phyloP scores from a whole-genome alignment of 306 rosid species.

The Cicer arietinum region DNA sequence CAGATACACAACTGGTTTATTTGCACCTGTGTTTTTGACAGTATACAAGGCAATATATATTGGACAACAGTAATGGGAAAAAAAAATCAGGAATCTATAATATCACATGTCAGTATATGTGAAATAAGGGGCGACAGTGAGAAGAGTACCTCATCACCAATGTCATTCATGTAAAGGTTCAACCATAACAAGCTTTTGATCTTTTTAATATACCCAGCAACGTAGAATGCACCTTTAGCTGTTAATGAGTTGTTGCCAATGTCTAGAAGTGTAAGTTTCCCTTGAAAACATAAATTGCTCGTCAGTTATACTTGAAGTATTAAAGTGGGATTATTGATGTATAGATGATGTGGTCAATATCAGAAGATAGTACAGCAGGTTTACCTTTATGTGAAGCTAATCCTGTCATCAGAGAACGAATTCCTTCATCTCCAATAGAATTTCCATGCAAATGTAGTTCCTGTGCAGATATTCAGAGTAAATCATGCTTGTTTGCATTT shows the following conservation, averaged over 20 bases:
- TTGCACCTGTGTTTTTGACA: conserved; percentile 17
- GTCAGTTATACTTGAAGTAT: conserved; percentile 44
- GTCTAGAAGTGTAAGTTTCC: conserved; percentile 81
- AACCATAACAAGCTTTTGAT: conserved; percentile 74
- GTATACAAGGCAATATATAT: conserved; percentile 27
- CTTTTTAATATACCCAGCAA: conserved; percentile 80
- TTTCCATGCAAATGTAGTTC: conserved; percentile 96
- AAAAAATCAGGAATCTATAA: conserved; percentile 15
- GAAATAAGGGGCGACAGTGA: conserved; percentile 32
- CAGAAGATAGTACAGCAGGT: conserved; percentile 37
- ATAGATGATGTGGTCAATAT: conserved; percentile 27
- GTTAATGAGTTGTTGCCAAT: conserved; percentile 87
- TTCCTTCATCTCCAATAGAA: conserved; percentile 96
- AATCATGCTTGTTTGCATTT: conserved; percentile 37
- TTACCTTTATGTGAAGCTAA: conserved; percentile 79
- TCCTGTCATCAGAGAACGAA: conserved; percentile 76
- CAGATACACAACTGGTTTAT: conserved; percentile 34
- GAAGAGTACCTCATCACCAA: conserved; percentile 87
- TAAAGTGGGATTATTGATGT: conserved; percentile 11
- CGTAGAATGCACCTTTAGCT: conserved; percentile 81
- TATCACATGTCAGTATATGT: conserved; percentile 6
- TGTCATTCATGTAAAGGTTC: conserved; percentile 95
- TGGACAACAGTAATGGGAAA: conserved; percentile 1
- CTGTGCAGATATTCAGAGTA: conserved; percentile 54
- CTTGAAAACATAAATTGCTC: conserved; percentile 54